phyloP scores from a whole-genome alignment of 768 basidiomycete genomes.

The Strobilomyces echinocephalus region DNA sequence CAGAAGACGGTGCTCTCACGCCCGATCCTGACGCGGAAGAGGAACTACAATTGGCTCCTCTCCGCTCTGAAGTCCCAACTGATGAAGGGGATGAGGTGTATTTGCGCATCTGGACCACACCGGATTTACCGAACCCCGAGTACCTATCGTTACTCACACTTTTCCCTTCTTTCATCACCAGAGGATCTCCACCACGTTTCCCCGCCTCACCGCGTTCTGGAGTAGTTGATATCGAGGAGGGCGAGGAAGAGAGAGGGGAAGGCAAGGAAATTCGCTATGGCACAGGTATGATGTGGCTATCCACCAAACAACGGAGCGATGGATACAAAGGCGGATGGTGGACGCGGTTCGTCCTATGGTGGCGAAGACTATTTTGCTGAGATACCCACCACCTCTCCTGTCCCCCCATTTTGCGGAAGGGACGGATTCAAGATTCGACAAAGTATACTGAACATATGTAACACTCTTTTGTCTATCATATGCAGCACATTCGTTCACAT shows the following conservation, averaged over 20 bases:
- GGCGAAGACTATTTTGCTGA: conserved; percentile 73
- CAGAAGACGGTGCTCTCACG: conserved; percentile 39
- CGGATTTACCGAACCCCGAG: conserved; percentile 76
- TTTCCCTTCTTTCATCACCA: conserved; percentile 75
- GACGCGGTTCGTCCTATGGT: conserved; percentile 76
- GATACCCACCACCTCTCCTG: conserved; percentile 14
- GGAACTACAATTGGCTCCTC: conserved; percentile 30
- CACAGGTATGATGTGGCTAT: conserved; percentile 82
- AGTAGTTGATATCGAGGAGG: conserved; percentile 64
- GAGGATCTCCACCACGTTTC: conserved; percentile 71
- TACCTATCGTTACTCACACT: conserved; percentile 59
- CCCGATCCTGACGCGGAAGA: conserved; percentile 31
- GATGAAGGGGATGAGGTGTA: conserved; percentile 43
- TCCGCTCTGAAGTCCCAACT: conserved; percentile 29
- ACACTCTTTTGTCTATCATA: conserved; percentile 30
- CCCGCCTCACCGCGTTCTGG: conserved; percentile 36
- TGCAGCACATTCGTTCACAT: conserved; percentile 25
- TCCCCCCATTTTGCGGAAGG: not conserved
- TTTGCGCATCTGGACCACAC: conserved; percentile 76
- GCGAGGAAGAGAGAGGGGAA: conserved; percentile 50
- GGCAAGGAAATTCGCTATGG: conserved; percentile 63
- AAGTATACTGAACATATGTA: conserved; percentile 33
- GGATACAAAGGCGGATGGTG: conserved; percentile 79
- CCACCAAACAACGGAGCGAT: conserved; percentile 50
- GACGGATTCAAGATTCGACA: conserved; percentile 5